Percentiles rank a stretch among this genome's conserved stretches.
Evolutionary conservation across 441 rosid genomes (phyloP).

Genomic region (Erysimum pusillum): DNA sequence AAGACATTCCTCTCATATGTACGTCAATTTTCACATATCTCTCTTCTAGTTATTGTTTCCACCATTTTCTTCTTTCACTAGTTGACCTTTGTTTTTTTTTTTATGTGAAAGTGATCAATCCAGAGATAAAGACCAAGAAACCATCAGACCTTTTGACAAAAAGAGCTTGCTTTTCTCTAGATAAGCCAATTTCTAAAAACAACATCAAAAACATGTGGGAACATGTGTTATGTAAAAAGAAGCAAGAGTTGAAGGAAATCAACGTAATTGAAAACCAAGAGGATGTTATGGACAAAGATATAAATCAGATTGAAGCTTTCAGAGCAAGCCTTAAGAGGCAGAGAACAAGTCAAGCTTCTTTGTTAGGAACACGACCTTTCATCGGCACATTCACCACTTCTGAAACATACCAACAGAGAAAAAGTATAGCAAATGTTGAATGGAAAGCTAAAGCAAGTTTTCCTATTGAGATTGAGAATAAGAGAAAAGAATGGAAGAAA

Average conservation of each 20-base stretch:
- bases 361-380: not conserved
- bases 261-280: not conserved
- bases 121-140: conserved; percentile 19
- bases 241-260: not conserved
- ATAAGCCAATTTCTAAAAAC: conserved; percentile 51
- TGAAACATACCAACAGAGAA: not conserved
- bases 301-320: not conserved
- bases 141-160: conserved; percentile 44
- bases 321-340: not conserved
- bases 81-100: not conserved
- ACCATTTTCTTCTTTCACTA: not conserved
- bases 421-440: not conserved
- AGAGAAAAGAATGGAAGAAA: not conserved
- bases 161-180: conserved; percentile 49
- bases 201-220: conserved; percentile 65
- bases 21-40: conserved; percentile 28
- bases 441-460: not conserved
- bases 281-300: not conserved
- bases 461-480: not conserved
- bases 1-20: conserved; percentile 56
- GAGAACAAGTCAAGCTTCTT: conserved; percentile 17
- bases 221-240: conserved; percentile 31
- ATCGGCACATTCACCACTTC: not conserved
- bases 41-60: not conserved
- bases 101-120: conserved; percentile 50